Evolutionary conservation across 352 stramenopile species (phyloP).

Genomic region (Pythium sukuiense): DNA sequence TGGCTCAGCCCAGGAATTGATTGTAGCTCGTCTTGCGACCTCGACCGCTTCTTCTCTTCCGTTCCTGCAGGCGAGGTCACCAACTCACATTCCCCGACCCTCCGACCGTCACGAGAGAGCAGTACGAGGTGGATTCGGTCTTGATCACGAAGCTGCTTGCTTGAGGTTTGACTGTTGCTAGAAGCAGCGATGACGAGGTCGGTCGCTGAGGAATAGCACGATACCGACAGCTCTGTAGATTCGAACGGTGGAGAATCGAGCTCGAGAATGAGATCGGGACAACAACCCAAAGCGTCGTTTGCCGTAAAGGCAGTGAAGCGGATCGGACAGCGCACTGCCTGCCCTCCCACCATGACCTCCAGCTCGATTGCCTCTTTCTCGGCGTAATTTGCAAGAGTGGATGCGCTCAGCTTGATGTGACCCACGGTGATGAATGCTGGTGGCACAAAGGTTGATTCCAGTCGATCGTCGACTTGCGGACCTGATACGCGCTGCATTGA

Average conservation of each 20-base stretch:
- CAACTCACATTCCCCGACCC: conserved; percentile 19
- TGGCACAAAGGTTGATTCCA: neutral
- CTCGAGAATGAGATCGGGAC: conserved; percentile 24
- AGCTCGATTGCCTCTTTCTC: conserved; percentile 41
- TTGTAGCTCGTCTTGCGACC: neutral
- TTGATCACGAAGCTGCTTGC: neutral
- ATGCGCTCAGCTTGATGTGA: conserved; percentile 32
- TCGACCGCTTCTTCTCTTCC: neutral
- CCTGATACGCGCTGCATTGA: too few species aligned
- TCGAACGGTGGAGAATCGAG: neutral
- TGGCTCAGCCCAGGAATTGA: conserved; percentile 16
- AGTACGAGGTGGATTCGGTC: neutral
- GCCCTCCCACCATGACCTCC: conserved; percentile 32
- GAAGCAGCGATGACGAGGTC: conserved; percentile 19
- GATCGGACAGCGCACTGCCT: conserved; percentile 25
- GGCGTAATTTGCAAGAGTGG: conserved; percentile 29
- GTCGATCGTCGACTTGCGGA: neutral
- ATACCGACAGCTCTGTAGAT: neutral
- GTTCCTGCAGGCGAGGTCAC: neutral
- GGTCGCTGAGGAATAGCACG: conserved; percentile 16
- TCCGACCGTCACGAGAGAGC: neutral
- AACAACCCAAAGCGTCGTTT: conserved; percentile 36
- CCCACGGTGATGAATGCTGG: conserved; percentile 29
- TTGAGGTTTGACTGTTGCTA: neutral
- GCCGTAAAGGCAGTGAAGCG: conserved; percentile 43